phyloP scores from a whole-genome alignment of 2,329 filamentous ascomycete genomes.

The Tolypocladium guangdongense region DNA sequence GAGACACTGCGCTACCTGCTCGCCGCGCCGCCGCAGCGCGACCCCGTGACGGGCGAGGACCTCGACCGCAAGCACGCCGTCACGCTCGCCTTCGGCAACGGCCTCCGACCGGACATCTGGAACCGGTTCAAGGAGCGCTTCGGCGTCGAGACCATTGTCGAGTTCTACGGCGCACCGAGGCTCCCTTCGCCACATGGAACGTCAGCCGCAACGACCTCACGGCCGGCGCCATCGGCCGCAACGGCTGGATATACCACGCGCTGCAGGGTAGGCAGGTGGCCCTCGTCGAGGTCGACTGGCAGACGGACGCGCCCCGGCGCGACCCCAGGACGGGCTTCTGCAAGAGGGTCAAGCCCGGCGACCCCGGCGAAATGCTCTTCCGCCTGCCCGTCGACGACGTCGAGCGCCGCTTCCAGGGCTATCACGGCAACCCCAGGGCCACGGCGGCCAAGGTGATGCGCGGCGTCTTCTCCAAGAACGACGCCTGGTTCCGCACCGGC shows the following conservation, averaged over 20 bases:
- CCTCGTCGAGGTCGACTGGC: slow-evolving; percentile 61
- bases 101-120: slow-evolving; percentile 78
- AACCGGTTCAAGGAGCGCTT: slow-evolving; percentile 73
- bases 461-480: slow-evolving; percentile 62
- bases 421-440: slow-evolving; percentile 63
- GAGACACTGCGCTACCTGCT: slow-evolving; percentile 79
- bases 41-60: slow-evolving; percentile 52
- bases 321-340: slow-evolving; percentile 62
- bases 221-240: slow-evolving; percentile 68
- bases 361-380: slow-evolving; percentile 67
- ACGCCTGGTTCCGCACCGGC: slow-evolving; percentile 77
- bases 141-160: slow-evolving; percentile 58
- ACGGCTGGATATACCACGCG: slow-evolving; percentile 49
- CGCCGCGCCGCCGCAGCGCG: slow-evolving; percentile 49
- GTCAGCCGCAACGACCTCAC: slow-evolving; percentile 59
- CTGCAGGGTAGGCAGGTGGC: slow-evolving; percentile 39
- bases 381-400: slow-evolving; percentile 56
- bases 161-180: slow-evolving; percentile 76
- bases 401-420: slow-evolving; percentile 62
- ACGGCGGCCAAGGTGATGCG: slow-evolving; percentile 64
- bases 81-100: slow-evolving; percentile 73
- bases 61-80: slow-evolving; percentile 65
- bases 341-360: slow-evolving; percentile 41
- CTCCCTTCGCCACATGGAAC: slow-evolving; percentile 60
- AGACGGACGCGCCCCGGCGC: slow-evolving; percentile 56